phyloP scores from a whole-genome alignment of 2,329 filamentous ascomycete genomes.

The Penicillium italicum region DNA sequence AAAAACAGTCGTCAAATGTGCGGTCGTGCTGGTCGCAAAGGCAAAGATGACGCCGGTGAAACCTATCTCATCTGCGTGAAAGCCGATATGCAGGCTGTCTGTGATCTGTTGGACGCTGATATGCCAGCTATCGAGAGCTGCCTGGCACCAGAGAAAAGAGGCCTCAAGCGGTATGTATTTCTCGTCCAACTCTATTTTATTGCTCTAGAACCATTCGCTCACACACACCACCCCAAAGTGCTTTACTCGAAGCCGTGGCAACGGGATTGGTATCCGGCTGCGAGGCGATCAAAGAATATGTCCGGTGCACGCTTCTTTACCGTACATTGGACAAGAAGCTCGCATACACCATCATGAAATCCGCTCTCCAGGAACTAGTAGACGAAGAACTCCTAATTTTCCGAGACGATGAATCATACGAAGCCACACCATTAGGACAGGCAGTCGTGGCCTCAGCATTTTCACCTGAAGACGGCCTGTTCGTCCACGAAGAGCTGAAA shows the following conservation, averaged over 20 bases:
- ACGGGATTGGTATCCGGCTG: conserved; percentile 64
- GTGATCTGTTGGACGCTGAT: conserved; percentile 68
- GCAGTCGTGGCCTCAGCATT: conserved; percentile 71
- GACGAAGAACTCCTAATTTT: conserved; percentile 53
- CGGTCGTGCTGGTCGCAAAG: conserved; percentile 72
- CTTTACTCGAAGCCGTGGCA: conserved; percentile 67
- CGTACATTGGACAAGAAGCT: conserved; percentile 52
- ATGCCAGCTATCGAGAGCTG: conserved; percentile 68
- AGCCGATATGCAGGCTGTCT: conserved; percentile 64
- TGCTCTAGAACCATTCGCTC: background rate
- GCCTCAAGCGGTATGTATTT: conserved; percentile 58
- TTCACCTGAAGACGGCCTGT: conserved; percentile 70
- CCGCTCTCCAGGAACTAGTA: conserved; percentile 57
- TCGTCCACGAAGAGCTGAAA: conserved; percentile 66
- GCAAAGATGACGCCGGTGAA: conserved; percentile 72
- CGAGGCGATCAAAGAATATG: conserved; percentile 64
- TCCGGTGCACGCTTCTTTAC: conserved; percentile 63
- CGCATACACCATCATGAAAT: conserved; percentile 54
- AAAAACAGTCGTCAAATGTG: conserved; percentile 65
- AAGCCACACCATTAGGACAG: conserved; percentile 62
- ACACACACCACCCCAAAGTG: conserved; percentile 51
- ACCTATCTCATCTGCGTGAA: conserved; percentile 72
- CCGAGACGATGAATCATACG: conserved; percentile 52
- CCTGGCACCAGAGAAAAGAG: conserved; percentile 62
- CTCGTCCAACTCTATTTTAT: background rate